Conservation (phyloP, 2,329 filamentous ascomycete genomes). For the Metarhizium anisopliae region DNA sequence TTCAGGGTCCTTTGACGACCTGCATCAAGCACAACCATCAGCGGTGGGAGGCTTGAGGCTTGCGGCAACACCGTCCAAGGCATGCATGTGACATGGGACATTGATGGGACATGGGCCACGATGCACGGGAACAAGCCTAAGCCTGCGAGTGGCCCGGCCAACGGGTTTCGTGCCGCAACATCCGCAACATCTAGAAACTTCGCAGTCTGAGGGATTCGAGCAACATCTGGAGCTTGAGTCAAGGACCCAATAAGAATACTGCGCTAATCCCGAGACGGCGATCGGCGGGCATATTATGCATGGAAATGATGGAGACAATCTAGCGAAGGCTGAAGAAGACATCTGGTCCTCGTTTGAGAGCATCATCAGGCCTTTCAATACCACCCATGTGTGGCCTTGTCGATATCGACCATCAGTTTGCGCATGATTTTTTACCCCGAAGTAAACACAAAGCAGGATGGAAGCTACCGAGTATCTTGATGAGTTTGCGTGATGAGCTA, state of each 20-base stretch:
- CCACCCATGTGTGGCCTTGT: not conserved
- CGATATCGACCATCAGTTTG: no score
- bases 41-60: not conserved
- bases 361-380: not conserved
- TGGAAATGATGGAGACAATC: not conserved
- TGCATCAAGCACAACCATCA: not conserved
- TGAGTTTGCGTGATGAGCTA: not conserved
- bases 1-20: not conserved
- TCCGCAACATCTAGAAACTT: not conserved
- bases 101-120: not conserved
- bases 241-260: conserved; percentile 1
- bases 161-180: not conserved
- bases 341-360: not conserved
- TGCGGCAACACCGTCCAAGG: not conserved
- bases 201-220: no score
- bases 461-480: not conserved
- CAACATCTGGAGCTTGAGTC: conserved; percentile 1
- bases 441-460: not conserved
- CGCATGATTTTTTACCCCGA: no score
- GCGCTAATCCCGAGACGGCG: conserved; percentile 12
- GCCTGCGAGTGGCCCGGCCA: not conserved
- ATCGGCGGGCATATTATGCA: conserved; percentile 11
- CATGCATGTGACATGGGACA: not conserved
- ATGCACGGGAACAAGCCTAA: not conserved
- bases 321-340: not conserved